Percentiles rank a stretch among this genome's conserved stretches.
phyloP scores from a whole-genome alignment of 176 grass and related monocot species.

The Lolium perenne region DNA sequence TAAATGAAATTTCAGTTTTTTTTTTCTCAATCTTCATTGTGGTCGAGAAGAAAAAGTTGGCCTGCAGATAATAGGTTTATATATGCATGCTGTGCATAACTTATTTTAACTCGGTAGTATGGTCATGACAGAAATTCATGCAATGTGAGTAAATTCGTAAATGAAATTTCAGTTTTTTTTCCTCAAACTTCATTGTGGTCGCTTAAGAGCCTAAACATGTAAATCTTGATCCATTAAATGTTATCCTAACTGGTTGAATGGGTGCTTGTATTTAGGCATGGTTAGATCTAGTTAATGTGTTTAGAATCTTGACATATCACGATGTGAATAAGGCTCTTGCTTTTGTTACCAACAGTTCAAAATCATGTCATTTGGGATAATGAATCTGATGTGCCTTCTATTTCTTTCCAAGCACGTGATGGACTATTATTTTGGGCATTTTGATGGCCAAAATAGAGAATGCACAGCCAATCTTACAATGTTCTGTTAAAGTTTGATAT shows the following conservation, averaged over 20 bases:
- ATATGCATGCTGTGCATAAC: background rate
- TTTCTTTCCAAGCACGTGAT: background rate
- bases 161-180: background rate
- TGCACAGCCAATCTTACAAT: background rate
- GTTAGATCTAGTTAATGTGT: background rate
- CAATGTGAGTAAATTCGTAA: background rate
- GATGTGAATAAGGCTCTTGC: background rate
- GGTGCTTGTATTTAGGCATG: background rate
- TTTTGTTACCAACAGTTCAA: conserved; percentile 11
- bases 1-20: conserved; percentile 10
- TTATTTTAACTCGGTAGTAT: background rate
- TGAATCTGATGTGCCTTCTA: background rate
- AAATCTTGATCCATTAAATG: conserved; percentile 11
- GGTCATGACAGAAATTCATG: background rate
- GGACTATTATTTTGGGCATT: background rate
- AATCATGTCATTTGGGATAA: background rate
- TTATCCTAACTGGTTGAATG: background rate
- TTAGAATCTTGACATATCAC: conserved; percentile 1
- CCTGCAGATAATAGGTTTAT: background rate
- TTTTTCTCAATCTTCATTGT: background rate
- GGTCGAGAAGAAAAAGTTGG: background rate
- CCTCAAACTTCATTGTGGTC: background rate
- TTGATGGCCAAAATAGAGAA: background rate
- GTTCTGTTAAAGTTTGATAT: background rate
- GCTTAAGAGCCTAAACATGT: background rate